These are phyloP conservation scores for Halophytophthora polymorphica DNA, from an alignment of 352 stramenopile genomes.

Conservation along the genomic window DNA sequence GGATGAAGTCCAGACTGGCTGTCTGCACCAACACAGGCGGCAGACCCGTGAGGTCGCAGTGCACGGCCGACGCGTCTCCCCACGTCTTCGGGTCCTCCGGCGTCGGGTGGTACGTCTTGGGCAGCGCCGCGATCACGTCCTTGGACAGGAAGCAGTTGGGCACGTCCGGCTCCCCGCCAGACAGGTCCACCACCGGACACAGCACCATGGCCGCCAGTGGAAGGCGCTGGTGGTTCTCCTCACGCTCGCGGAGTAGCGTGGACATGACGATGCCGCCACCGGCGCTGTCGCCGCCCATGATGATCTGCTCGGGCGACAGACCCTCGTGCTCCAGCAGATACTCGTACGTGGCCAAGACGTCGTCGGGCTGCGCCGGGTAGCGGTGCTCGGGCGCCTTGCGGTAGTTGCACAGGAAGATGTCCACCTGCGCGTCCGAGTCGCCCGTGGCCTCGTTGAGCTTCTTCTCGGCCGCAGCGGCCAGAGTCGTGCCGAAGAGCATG, in stretches of 20 bases:
- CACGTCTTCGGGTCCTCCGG: slow-evolving; percentile 15
- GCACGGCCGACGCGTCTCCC: slow-evolving; percentile 30
- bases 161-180: slow-evolving; percentile 1
- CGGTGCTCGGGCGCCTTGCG: slow-evolving; percentile 37
- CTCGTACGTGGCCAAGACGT: slow-evolving; percentile 28
- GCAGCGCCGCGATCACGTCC: slow-evolving; percentile 14
- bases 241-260: slow-evolving; percentile 31
- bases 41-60: slow-evolving; percentile 34
- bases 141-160: slow-evolving; percentile 33
- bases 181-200: slow-evolving; percentile 24
- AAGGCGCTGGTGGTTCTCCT: slow-evolving; percentile 8
- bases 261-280: slow-evolving; percentile 39
- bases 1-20: slow-evolving; percentile 29
- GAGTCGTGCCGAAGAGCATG: slow-evolving; percentile 24
- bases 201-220: slow-evolving; percentile 30
- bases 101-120: slow-evolving; percentile 17
- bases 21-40: slow-evolving; percentile 37
- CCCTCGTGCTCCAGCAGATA: slow-evolving; percentile 27
- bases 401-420: slow-evolving; percentile 51
- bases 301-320: slow-evolving; percentile 24
- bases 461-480: slow-evolving; percentile 14
- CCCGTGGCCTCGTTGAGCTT: slow-evolving; percentile 12
- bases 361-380: slow-evolving; percentile 30
- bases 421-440: slow-evolving; percentile 12
- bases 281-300: slow-evolving; percentile 40